phyloP scores from a whole-genome alignment of 768 basidiomycete genomes.

The Pleurotus giganteus region DNA sequence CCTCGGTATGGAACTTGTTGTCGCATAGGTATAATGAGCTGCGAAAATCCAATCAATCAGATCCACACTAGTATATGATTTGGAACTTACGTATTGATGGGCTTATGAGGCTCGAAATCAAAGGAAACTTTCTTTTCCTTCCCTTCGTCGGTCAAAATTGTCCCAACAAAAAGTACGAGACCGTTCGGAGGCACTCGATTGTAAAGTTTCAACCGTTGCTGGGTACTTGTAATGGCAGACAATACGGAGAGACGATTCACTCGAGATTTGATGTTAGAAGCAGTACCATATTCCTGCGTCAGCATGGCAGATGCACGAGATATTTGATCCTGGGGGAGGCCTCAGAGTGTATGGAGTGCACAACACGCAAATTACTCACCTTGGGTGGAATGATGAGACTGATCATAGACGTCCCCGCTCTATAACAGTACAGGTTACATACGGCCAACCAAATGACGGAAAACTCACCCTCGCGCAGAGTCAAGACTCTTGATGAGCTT shows the following conservation, averaged over 20 bases:
- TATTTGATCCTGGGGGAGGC: conserved; percentile 72
- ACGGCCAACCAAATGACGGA: conserved; percentile 5
- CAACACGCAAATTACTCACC: conserved; percentile 37
- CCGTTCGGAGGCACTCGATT: conserved; percentile 96
- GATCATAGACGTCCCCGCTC: conserved; percentile 98
- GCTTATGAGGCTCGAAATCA: conserved; percentile 98
- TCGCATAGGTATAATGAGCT: conserved; percentile 98
- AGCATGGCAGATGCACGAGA: conserved; percentile 93
- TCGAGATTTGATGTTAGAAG: conserved; percentile 99
- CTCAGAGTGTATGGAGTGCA: neutral
- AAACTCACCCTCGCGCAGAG: conserved; percentile 77
- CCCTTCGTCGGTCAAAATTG: conserved; percentile 96
- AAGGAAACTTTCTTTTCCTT: conserved; percentile 99
- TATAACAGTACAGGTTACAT: conserved; percentile 30
- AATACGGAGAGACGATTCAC: conserved; percentile 97
- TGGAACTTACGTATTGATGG: conserved; percentile 90
- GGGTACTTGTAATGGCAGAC: conserved; percentile 97
- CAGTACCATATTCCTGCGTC: conserved; percentile 97
- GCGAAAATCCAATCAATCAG: conserved; percentile 7
- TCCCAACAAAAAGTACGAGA: conserved; percentile 96
- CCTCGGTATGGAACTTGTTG: conserved; percentile 99
- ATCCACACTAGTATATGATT: neutral
- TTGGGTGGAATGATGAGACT: conserved; percentile 96
- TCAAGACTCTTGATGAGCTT: conserved; percentile 99
- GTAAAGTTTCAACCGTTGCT: conserved; percentile 96